Base-by-base conservation (phyloP, 1,284 basidiomycete genomes). In the Tilletia caries region DNA sequence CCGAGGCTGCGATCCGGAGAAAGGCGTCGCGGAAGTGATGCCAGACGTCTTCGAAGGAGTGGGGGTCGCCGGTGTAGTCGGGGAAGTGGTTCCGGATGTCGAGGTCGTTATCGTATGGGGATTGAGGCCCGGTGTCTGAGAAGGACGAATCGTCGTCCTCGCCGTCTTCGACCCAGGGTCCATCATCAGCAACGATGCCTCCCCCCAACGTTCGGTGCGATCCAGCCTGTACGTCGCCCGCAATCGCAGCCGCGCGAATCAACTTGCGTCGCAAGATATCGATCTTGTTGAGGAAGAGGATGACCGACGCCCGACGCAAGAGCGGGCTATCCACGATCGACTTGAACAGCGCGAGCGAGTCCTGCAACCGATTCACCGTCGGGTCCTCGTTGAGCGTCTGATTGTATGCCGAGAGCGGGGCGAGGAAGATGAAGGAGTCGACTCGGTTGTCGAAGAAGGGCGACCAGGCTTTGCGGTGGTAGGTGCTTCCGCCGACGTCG, bases 271-370 rank as follows among this genome's bases (percentile, higher is more conserved):
- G 71, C 15, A 79, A 62, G 18, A 79, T 29, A 64, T 77, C 76
- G 29, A 79, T 75, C 68, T 79, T 79, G 73, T 79, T 79, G 1
- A 79, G 43, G n/a, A 79, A 76, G 48, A 79, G 48, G 20, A 79
- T 73, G 46, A 79, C 34, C 34, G 67, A 74, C 2, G 75, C 76
- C 2, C 41, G 8, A 2, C 33, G 25, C 1, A 79, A 67, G 15
- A 78, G 50, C 0, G 70, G 73, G 46, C 71, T 74, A 29, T 33
- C n/a, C 1, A 75, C 72, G 27, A 79, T 65, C 52, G 69, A 65
- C 34, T 62, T 66, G 68, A 76, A 79, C 2, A 79, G 66, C 0
- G 62, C 62, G 13, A 79, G 71, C 1, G 67, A 73, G 41, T 79
- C 77, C 0, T 67, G 64, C 3, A 79, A 65, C 1, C 76, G 67